These are phyloP conservation scores for Pleurotus sapidus DNA, from an alignment of 768 basidiomycete species.

Conservation along the genomic window DNA sequence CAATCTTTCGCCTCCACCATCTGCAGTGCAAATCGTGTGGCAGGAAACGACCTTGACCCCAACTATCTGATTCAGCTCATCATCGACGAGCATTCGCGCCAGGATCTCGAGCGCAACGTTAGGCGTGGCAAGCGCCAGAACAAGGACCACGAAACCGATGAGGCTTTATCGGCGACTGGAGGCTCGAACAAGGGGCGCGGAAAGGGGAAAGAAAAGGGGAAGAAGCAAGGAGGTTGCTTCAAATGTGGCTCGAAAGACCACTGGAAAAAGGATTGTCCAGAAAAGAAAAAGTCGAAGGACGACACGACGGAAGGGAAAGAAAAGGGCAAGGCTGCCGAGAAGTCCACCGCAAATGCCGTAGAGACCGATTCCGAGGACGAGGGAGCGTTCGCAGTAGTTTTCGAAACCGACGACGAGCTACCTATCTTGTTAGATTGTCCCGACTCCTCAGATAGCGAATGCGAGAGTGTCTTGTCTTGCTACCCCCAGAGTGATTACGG, in stretches of 20 bases:
- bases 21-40: no score
- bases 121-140: no score
- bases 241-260: slow-evolving; percentile 25
- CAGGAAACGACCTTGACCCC: no score
- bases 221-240: slow-evolving; percentile 15
- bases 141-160: background rate
- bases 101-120: background rate
- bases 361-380: slow-evolving; percentile 11
- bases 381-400: no score
- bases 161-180: background rate
- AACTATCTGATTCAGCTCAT: background rate
- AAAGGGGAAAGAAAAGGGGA: background rate
- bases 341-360: slow-evolving; percentile 7
- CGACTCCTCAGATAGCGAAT: background rate
- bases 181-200: background rate
- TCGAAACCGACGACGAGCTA: background rate
- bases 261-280: slow-evolving; percentile 13
- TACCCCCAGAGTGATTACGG: no score
- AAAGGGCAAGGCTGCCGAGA: slow-evolving; percentile 2
- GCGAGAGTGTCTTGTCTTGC: background rate
- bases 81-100: background rate
- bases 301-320: background rate
- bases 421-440: background rate
- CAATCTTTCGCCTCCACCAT: background rate
- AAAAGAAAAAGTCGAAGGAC: background rate